Conservation (phyloP, 306 rosid species). For the Ammopiptanthus mongolicus region DNA sequence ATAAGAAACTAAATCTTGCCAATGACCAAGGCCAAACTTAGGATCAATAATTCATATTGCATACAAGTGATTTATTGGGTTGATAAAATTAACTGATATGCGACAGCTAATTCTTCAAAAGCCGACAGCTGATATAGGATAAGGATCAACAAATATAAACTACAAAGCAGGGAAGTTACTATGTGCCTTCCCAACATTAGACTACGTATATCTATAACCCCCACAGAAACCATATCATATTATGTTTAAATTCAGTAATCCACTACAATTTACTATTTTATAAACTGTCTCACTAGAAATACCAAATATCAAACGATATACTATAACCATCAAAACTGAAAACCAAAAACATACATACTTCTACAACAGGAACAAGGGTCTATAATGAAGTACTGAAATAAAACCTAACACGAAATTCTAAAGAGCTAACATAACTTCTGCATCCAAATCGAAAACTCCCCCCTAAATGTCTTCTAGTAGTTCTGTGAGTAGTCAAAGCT, state of each 20-base stretch:
- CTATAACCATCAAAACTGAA: constrained; percentile 34
- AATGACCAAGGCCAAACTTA: no score
- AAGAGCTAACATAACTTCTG: constrained; percentile 30
- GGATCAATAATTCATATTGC: no score
- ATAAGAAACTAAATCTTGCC: not conserved
- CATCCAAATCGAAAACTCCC: constrained; percentile 29
- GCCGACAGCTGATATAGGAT: not conserved
- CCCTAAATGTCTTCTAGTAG: constrained; percentile 38
- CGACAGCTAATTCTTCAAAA: not conserved
- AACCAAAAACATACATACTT: constrained; percentile 24
- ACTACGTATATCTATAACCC: not conserved
- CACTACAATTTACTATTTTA: constrained; percentile 34
- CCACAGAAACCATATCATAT: constrained; percentile 12
- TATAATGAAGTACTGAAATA: constrained; percentile 26
- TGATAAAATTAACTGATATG: not conserved
- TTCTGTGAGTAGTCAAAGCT: constrained; percentile 84
- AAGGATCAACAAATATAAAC: not conserved
- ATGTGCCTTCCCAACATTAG: constrained; percentile 3
- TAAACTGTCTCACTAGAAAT: constrained; percentile 11
- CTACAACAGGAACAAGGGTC: constrained; percentile 36
- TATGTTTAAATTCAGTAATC: constrained; percentile 4
- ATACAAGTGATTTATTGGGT: not conserved
- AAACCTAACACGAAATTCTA: constrained; percentile 31
- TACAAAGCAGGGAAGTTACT: not conserved
- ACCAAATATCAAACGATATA: constrained; percentile 16